Conservation (phyloP, 2,329 filamentous ascomycete genomes). For the Fusarium brevicatenulatum region DNA sequence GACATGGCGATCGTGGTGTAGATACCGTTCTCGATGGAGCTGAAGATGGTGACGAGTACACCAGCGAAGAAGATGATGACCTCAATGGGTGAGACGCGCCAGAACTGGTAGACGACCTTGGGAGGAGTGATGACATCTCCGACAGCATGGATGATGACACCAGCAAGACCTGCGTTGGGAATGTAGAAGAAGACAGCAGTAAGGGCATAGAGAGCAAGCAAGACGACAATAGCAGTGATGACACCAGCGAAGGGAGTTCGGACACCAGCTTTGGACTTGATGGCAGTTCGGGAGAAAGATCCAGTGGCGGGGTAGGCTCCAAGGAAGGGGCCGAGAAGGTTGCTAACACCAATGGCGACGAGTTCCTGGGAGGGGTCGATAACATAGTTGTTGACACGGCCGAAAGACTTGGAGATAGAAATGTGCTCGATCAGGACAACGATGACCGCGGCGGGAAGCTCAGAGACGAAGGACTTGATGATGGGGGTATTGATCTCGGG, state of each 20-base stretch:
- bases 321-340: constrained; percentile 80
- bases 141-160: constrained; percentile 91
- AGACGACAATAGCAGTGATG: constrained; percentile 82
- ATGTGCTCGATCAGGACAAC: constrained; percentile 85
- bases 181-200: constrained; percentile 91
- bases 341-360: constrained; percentile 79
- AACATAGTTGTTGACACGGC: constrained; percentile 81
- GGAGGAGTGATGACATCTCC: constrained; percentile 86
- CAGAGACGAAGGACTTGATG: constrained; percentile 69
- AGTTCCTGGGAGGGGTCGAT: constrained; percentile 84
- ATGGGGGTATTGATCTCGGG: constrained; percentile 70
- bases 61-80: constrained; percentile 87
- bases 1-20: constrained; percentile 82
- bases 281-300: constrained; percentile 90
- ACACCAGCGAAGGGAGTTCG: constrained; percentile 87
- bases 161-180: constrained; percentile 77
- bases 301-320: constrained; percentile 88
- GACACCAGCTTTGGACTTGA: constrained; percentile 94
- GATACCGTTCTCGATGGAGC: constrained; percentile 84
- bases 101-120: constrained; percentile 87
- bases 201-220: constrained; percentile 85
- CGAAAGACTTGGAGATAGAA: constrained; percentile 84
- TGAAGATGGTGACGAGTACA: constrained; percentile 84
- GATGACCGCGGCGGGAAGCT: constrained; percentile 79
- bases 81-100: constrained; percentile 84